These are phyloP conservation scores for Metschnikowia dekortorum DNA, from an alignment of 805 yeast species.

Conservation along the genomic window DNA sequence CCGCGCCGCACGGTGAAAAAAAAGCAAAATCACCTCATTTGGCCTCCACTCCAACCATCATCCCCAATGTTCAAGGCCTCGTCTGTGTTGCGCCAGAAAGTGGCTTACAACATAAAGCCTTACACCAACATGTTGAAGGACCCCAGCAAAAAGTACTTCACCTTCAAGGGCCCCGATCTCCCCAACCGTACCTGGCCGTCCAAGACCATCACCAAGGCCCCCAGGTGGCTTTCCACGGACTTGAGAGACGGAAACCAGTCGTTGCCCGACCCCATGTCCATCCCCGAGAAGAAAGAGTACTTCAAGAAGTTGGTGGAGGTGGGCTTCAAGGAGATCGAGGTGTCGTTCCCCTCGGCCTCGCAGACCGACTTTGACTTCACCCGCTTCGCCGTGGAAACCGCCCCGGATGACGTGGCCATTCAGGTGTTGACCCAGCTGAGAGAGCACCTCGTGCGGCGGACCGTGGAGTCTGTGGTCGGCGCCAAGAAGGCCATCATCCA, in stretches of 20 bases:
- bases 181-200: conserved; percentile 71
- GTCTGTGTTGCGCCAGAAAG: conserved; percentile 22
- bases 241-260: conserved; percentile 80
- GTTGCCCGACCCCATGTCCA: conserved; percentile 77
- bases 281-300: conserved; percentile 68
- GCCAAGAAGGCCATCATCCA: conserved; percentile 71
- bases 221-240: conserved; percentile 78
- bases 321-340: conserved; percentile 80
- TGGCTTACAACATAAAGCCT: conserved; percentile 19
- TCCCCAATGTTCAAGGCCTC: conserved; percentile 24
- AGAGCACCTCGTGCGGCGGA: conserved; percentile 67
- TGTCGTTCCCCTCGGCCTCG: conserved; percentile 75
- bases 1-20: conserved; percentile 2
- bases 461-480: conserved; percentile 68
- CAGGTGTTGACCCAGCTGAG: conserved; percentile 77
- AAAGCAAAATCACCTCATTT: conserved; percentile 1
- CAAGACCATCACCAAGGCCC: conserved; percentile 61
- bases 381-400: conserved; percentile 70
- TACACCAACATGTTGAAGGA: conserved; percentile 55
- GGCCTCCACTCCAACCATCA: not conserved
- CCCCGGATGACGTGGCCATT: conserved; percentile 69
- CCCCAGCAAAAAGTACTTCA: conserved; percentile 59
- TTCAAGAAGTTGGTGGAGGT: conserved; percentile 67
- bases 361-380: conserved; percentile 82
- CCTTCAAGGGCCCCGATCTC: conserved; percentile 51